Evolutionary conservation across 345 rosid species (phyloP), one percentile per base, ranked within the genome.

Genomic region (Lumnitzera littorea): DNA sequence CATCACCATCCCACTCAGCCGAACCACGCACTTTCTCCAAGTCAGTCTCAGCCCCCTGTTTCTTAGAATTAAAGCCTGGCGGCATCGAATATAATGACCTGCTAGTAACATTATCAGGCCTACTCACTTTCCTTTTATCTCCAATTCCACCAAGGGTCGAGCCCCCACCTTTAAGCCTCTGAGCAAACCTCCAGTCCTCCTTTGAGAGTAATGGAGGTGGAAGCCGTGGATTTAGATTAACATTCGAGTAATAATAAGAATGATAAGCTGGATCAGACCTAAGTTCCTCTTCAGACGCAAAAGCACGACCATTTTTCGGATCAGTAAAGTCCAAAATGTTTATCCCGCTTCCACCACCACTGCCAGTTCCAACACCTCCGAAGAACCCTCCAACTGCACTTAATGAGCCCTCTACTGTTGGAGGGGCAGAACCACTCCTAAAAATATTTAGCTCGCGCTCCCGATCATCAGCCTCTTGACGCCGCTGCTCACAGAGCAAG

Each of bases 371-470:
- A 48, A 63, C 80, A 17, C 82, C 62, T 74, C 82, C 61, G 76
- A 91, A 12, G 58, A 91, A 51, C 10, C 91, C 90, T 57, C 91
- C 95, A 11, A 80, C 73, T 10, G 98, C 88, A 74, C 54, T 81
- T 50, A 82, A 56, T 15, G 98, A 83, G 15, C 98, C 98, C 64
- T 91, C 95, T 5, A 89, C 88, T 1, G 95, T 89, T 6, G 98
- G 98, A 0, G 98, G 98, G 31, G 98, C 96, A 24, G 98, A 91
- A 62, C 96, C 98, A 65, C 95, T 87, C 72, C 98, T 70, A 65
- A 67, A 89, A 58, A 87, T 74, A 67, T 74, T 83, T 60, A 83
- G 82, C 61, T 87, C 96, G 48, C 81, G 65, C 72, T 91, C 96
- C 49, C 80, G 76, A 70, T 87, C 92, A 78, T 71, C 60, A 72